These are phyloP conservation scores for Collybiopsis luxurians DNA, from an alignment of 768 basidiomycete genomes.

Conservation along the genomic window DNA sequence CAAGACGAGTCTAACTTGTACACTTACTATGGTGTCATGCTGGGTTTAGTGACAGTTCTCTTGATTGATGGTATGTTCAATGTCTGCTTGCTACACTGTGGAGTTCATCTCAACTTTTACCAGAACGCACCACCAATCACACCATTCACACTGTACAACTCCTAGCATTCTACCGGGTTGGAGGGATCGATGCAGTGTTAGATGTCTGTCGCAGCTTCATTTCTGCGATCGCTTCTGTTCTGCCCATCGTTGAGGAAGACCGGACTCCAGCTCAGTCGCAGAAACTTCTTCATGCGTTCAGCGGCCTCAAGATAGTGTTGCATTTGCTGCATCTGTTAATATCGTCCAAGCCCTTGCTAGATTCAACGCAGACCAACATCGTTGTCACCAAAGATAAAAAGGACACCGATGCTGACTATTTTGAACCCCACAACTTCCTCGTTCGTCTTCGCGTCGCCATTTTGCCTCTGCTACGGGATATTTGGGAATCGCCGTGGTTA, in stretches of 20 bases:
- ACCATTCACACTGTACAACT: conserved; percentile 83
- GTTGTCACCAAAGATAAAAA: conserved; percentile 75
- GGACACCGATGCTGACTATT: conserved; percentile 74
- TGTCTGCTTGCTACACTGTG: conserved; percentile 5
- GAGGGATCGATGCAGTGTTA: conserved; percentile 71
- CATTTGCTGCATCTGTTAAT: conserved; percentile 75
- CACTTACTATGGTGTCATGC: conserved; percentile 46
- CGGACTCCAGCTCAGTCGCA: conserved; percentile 57
- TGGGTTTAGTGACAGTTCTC: conserved; percentile 42
- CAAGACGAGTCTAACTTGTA: conserved; percentile 30
- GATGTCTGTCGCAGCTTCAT: conserved; percentile 54
- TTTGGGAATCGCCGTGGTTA: conserved; percentile 89
- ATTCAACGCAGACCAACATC: conserved; percentile 78
- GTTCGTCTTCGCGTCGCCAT: conserved; percentile 72
- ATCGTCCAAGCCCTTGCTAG: conserved; percentile 77
- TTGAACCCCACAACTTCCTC: conserved; percentile 85
- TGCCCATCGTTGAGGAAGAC: conserved; percentile 48
- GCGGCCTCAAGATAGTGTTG: conserved; percentile 78
- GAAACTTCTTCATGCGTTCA: conserved; percentile 73
- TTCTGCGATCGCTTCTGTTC: conserved; percentile 52
- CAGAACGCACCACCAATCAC: conserved; percentile 75
- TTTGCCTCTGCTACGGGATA: conserved; percentile 59
- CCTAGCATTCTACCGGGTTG: conserved; percentile 64
- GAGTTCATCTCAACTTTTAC: background rate
- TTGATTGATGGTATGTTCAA: conserved; percentile 44